Percentiles rank a stretch among this genome's conserved stretches.
These are phyloP conservation scores for Ophiostoma quercus DNA, from an alignment of 2,329 filamentous ascomycete genomes.

Conservation along the genomic window DNA sequence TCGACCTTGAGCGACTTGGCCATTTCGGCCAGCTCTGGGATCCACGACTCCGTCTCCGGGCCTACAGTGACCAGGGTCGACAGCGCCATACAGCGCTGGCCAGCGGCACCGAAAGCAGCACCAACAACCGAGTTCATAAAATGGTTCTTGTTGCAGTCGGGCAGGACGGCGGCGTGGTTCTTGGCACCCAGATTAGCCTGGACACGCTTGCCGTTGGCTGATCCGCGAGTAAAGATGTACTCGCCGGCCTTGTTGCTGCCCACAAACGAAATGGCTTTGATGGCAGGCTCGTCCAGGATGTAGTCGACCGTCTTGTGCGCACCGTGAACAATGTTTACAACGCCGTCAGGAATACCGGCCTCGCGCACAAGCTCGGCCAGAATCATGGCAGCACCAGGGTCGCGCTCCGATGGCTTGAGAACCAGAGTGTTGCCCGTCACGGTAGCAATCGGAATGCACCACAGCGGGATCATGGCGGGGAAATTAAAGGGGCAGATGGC, in stretches of 20 bases:
- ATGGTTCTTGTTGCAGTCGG: constrained; percentile 86
- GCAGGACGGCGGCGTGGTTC: constrained; percentile 79
- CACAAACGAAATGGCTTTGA: constrained; percentile 84
- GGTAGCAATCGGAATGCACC: constrained; percentile 80
- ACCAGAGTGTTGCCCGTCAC: constrained; percentile 79
- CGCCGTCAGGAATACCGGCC: constrained; percentile 75
- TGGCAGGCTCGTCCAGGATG: constrained; percentile 75
- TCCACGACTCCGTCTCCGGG: constrained; percentile 72
- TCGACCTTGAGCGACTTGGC: constrained; percentile 69
- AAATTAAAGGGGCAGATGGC: constrained; percentile 90
- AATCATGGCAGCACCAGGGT: constrained; percentile 81
- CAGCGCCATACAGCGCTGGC: constrained; percentile 81
- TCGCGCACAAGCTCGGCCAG: constrained; percentile 72
- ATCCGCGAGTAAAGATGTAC: constrained; percentile 75
- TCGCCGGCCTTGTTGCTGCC: constrained; percentile 83
- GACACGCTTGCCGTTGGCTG: constrained; percentile 80
- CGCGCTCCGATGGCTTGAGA: constrained; percentile 80
- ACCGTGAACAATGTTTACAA: constrained; percentile 79
- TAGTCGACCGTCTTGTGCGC: constrained; percentile 78
- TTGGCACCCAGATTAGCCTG: constrained; percentile 85
- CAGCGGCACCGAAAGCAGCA: constrained; percentile 78
- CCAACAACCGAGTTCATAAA: constrained; percentile 79
- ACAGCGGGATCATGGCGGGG: constrained; percentile 88
- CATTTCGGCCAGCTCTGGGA: constrained; percentile 69
- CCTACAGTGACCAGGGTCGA: constrained; percentile 79